Evolutionary conservation across 139 green algal species (phyloP).

Genomic region (Chlorella sp.): DNA sequence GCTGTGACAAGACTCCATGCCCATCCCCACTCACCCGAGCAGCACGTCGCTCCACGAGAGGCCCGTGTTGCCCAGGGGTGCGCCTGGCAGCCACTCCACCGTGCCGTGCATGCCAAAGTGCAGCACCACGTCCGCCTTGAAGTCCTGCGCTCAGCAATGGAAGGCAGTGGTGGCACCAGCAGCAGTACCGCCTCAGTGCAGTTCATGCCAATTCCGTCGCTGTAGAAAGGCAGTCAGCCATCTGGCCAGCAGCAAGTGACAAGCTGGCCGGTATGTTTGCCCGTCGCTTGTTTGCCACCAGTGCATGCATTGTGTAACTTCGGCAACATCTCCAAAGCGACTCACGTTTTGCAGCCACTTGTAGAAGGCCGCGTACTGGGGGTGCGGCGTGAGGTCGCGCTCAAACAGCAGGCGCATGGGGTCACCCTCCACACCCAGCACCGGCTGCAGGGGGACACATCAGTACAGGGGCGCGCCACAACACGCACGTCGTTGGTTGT

Average conservation of each 20-base stretch:
- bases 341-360: conserved; percentile 71
- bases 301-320: too few species aligned
- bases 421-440: conserved; percentile 94
- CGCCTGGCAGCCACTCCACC: conserved; percentile 93
- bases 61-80: conserved; percentile 66
- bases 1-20: neutral
- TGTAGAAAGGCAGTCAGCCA: too few species aligned
- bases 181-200: neutral
- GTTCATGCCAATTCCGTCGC: too few species aligned
- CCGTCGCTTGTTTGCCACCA: neutral
- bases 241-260: too few species aligned
- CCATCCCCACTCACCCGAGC: conserved; percentile 35
- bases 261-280: too few species aligned
- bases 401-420: conserved; percentile 98
- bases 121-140: conserved; percentile 80
- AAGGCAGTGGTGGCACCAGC: neutral
- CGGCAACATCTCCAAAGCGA: neutral
- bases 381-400: conserved; percentile 96
- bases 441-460: conserved; percentile 58
- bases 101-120: conserved; percentile 99
- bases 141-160: conserved; percentile 32
- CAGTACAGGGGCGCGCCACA: too few species aligned
- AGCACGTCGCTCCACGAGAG: conserved; percentile 62
- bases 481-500: too few species aligned
- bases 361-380: conserved; percentile 95